Evolutionary conservation across 2,329 filamentous ascomycete species (phyloP), one percentile per base, ranked within the genome.

Genomic region (Ceratocystis huliohia): DNA sequence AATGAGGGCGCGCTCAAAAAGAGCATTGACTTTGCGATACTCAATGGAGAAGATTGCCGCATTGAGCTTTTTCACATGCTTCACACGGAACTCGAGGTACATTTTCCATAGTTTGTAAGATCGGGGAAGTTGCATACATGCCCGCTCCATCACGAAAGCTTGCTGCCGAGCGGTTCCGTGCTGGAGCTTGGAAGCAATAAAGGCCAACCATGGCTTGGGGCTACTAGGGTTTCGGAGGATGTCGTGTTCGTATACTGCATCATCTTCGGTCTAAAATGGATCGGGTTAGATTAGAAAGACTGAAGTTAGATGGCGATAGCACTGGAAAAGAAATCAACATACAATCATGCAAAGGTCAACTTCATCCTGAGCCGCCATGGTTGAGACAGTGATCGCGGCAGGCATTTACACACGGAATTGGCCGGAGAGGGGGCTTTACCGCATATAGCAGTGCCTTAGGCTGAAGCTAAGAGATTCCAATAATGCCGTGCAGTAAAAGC

Each of bases 91-190:
- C 70, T 86, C 83, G 70, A 99, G 84, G 76, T 97, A 99, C 84
- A 96, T 86, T 78, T 96, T 97, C 94, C 94, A 99, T 62, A 99
- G 81, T 79, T 99, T 99, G 80, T 96, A 99, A 33, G 93, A 97
- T 71, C 94, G 85, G 63, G 94, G 94, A 59, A 99, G 82, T 72
- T 95, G 88, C 69, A 84, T 81, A 76, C 93, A 96, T 67, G 94
- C 93, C 73, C 94, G 85, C 77, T 97, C 94, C 78, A 97, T 88
- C 46, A 91, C 83, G 70, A 84, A 86, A 7, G 91, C 89, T 77
- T 96, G 93, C 78, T 97, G 93, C 65, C 90, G 84, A 56, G 89
- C 74, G 57, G 84, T 89, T 71, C 92, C 93, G 81, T 96, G 88
- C 71, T 91, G 88, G 71, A 85, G 79, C 78, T 99, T 99, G 81